These are phyloP conservation scores for Pyrenochaeta sp. DNA, from an alignment of 2,329 filamentous ascomycete species.

Conservation along the genomic window DNA sequence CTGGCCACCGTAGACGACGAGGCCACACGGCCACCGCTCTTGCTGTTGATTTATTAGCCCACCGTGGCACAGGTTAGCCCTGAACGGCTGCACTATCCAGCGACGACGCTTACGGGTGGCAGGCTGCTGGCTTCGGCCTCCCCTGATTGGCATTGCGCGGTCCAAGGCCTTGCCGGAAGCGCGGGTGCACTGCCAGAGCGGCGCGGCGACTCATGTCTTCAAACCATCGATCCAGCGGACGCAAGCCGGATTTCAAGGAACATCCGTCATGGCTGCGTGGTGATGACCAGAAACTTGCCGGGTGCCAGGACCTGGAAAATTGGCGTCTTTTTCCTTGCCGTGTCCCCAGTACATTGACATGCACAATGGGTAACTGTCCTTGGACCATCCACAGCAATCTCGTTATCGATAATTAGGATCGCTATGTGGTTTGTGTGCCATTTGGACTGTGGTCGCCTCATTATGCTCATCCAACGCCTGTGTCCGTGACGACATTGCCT, in stretches of 20 bases:
- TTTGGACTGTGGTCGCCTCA: slow-evolving; percentile 17
- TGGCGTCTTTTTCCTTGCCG: slow-evolving; percentile 23
- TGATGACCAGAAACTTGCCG: slow-evolving; percentile 32
- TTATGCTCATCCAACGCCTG: slow-evolving; percentile 3
- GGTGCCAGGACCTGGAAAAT: slow-evolving; percentile 19
- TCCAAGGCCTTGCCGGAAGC: slow-evolving; percentile 39
- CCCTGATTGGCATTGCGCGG: slow-evolving; percentile 40
- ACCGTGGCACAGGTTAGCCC: slow-evolving; percentile 19
- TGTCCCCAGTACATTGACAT: slow-evolving; percentile 15
- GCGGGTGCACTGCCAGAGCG: slow-evolving; percentile 44
- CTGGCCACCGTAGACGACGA: slow-evolving; percentile 30
- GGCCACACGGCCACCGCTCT: slow-evolving; percentile 24
- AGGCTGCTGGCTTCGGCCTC: slow-evolving; percentile 23
- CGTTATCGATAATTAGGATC: slow-evolving; percentile 14
- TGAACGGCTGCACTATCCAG: slow-evolving; percentile 11
- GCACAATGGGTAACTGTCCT: too few species aligned
- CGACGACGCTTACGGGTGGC: slow-evolving; percentile 28
- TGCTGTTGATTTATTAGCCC: slow-evolving; percentile 20
- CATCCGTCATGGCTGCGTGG: slow-evolving; percentile 41
- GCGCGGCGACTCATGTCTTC: slow-evolving; percentile 32
- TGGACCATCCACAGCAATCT: background rate
- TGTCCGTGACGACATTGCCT: slow-evolving; percentile 26
- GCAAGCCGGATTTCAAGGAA: slow-evolving; percentile 31
- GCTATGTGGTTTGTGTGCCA: slow-evolving; percentile 19
- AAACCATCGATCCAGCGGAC: slow-evolving; percentile 37